Conservation (phyloP, 352 stramenopile genomes). For the Phytophthora pluvialis region DNA sequence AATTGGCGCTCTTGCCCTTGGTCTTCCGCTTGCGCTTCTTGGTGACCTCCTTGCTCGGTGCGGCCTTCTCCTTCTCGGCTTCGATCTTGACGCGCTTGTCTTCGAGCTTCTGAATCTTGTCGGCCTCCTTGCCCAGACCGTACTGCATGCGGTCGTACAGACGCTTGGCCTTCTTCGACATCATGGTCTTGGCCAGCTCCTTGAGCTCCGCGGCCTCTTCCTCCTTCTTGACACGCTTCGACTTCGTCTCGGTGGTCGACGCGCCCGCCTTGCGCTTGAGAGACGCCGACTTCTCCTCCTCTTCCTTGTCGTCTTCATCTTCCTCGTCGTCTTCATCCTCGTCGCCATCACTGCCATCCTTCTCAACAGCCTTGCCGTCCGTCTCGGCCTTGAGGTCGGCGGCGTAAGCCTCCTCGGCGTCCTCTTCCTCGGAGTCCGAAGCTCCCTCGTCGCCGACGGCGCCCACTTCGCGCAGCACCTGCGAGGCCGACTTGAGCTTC, state of each 20-base stretch:
- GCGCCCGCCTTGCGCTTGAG: slow-evolving; percentile 59
- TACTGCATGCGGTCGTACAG: slow-evolving; percentile 94
- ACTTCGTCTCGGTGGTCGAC: slow-evolving; percentile 55
- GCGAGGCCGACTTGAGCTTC: slow-evolving; percentile 84
- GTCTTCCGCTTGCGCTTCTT: slow-evolving; percentile 50
- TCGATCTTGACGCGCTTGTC: slow-evolving; percentile 79
- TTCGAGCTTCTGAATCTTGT: slow-evolving; percentile 87
- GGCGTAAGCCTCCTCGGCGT: slow-evolving; percentile 67
- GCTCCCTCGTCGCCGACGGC: slow-evolving; percentile 41
- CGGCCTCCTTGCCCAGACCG: slow-evolving; percentile 86
- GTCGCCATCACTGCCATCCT: slow-evolving; percentile 44
- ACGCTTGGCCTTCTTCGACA: slow-evolving; percentile 93
- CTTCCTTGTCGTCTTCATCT: slow-evolving; percentile 43
- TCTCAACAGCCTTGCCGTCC: slow-evolving; percentile 48
- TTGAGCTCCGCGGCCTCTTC: slow-evolving; percentile 82
- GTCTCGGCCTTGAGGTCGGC: slow-evolving; percentile 84
- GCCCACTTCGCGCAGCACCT: slow-evolving; percentile 72
- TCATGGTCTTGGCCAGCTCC: slow-evolving; percentile 91
- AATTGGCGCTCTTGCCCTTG: slow-evolving; percentile 43
- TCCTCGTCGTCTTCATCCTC: slow-evolving; percentile 50
- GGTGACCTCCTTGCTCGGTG: slow-evolving; percentile 40
- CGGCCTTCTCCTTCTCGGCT: slow-evolving; percentile 57
- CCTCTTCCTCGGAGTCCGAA: slow-evolving; percentile 53
- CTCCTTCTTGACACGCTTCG: slow-evolving; percentile 80
- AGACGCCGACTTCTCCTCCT: slow-evolving; percentile 34